Evolutionary conservation across 768 basidiomycete species (phyloP).

Genomic region (Pulveroboletus sp.): DNA sequence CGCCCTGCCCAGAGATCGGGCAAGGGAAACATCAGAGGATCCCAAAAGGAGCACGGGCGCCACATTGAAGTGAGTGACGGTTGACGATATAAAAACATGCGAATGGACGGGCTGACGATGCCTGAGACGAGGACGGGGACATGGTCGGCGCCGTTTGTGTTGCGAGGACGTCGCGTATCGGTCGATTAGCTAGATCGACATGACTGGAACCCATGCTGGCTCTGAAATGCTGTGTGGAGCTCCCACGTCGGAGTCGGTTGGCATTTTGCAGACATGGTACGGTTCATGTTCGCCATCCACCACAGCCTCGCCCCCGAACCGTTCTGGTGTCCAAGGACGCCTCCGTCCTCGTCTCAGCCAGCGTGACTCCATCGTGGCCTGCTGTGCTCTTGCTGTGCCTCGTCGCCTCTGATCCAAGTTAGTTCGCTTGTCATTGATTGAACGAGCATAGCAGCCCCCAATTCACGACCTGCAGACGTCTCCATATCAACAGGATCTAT

Average conservation of each 20-base stretch:
- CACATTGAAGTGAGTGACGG: not conserved
- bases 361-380: not conserved
- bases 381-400: constrained; percentile 15
- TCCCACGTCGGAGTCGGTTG: not conserved
- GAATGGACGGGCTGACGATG: not conserved
- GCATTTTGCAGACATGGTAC: not conserved
- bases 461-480: not conserved
- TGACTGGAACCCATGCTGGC: too few relatives aligned
- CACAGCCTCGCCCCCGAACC: not conserved
- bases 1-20: not conserved
- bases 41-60: not conserved
- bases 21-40: not conserved
- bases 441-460: not conserved
- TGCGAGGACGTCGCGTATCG: constrained; percentile 1
- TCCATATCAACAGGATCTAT: constrained; percentile 15
- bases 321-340: too few relatives aligned
- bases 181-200: not conserved
- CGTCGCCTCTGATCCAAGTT: not conserved
- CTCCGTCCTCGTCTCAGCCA: too few relatives aligned
- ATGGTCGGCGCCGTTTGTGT: constrained; percentile 15
- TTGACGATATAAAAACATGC: too few relatives aligned
- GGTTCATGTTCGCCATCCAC: too few relatives aligned
- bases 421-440: too few relatives aligned
- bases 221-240: not conserved
- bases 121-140: constrained; percentile 1